A percentile compares a stretch with the other conserved stretches of the same genome.
These are phyloP conservation scores for Earliella scabrosa DNA, from an alignment of 1,284 basidiomycete genomes.

Conservation along the genomic window DNA sequence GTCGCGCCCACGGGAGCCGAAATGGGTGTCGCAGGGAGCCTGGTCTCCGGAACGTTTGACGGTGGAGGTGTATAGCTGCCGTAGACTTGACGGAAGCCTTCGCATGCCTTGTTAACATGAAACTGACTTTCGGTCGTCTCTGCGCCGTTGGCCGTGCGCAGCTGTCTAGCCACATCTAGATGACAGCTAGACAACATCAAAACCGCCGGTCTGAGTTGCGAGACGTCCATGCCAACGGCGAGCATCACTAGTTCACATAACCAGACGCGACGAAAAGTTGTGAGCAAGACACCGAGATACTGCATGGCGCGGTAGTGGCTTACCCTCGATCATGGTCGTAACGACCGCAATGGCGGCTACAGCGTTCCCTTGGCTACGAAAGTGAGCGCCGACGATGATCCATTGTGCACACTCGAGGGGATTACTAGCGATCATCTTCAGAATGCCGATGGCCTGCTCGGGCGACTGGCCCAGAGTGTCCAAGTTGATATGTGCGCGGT, in stretches of 20 bases:
- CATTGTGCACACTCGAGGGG: constrained; percentile 52
- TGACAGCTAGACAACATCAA: constrained; percentile 59
- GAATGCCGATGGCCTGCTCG: constrained; percentile 45
- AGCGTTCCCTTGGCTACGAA: constrained; percentile 52
- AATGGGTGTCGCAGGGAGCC: neutral
- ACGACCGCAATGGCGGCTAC: constrained; percentile 48
- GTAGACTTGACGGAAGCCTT: constrained; percentile 57
- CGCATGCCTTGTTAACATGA: constrained; percentile 45
- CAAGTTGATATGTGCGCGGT: constrained; percentile 38
- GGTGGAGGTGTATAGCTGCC: constrained; percentile 33
- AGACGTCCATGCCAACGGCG: constrained; percentile 38
- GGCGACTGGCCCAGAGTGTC: constrained; percentile 47
- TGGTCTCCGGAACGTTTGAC: neutral
- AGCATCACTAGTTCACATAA: constrained; percentile 39
- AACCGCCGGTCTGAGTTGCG: constrained; percentile 51
- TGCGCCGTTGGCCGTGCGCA: constrained; percentile 19
- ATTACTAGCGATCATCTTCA: constrained; percentile 40
- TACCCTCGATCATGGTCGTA: constrained; percentile 53
- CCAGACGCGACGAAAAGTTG: no score
- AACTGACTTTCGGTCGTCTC: constrained; percentile 31
- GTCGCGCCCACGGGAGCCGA: no score
- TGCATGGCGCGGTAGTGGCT: neutral
- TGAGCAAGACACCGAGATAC: neutral
- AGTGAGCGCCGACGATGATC: constrained; percentile 57
- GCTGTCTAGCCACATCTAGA: constrained; percentile 43